A percentile compares a stretch with the other conserved stretches of the same genome.
Conservation (phyloP, 352 stramenopile genomes). For the Phytopythium delawarense region DNA sequence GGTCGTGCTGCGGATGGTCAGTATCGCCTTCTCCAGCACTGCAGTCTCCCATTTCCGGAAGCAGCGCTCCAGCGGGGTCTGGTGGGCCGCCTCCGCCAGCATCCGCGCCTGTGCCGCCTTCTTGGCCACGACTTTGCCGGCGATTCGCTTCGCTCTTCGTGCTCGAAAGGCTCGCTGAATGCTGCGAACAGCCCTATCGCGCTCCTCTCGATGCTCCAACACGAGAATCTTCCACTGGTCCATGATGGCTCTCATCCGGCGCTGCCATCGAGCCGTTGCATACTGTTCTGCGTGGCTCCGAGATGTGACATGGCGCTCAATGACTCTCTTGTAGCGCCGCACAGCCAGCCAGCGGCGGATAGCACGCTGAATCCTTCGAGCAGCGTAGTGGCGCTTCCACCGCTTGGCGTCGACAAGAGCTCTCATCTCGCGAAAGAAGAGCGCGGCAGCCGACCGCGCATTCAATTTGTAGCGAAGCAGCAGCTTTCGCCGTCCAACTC, state of each 20-base stretch:
- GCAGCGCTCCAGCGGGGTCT: constrained; percentile 53
- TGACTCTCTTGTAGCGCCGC: constrained; percentile 32
- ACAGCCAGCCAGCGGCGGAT: constrained; percentile 38
- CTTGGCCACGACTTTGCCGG: constrained; percentile 41
- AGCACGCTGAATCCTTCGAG: constrained; percentile 40
- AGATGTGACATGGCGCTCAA: constrained; percentile 18
- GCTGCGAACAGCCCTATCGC: constrained; percentile 20
- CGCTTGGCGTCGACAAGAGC: constrained; percentile 23
- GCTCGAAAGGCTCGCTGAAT: constrained; percentile 52
- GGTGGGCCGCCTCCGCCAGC: constrained; percentile 28
- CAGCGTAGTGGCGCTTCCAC: constrained; percentile 31
- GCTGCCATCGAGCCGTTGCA: constrained; percentile 14
- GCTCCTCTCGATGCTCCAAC: constrained; percentile 11
- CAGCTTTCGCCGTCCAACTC: constrained; percentile 10
- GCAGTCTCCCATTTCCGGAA: constrained; percentile 55
- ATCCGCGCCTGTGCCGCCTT: constrained; percentile 39
- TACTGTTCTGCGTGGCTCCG: constrained; percentile 8
- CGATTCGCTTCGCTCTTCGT: constrained; percentile 34
- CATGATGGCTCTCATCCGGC: constrained; percentile 14
- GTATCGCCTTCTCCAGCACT: constrained; percentile 42
- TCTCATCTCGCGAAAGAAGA: constrained; percentile 50
- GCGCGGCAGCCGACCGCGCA: constrained; percentile 31
- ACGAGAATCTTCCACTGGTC: constrained; percentile 15
- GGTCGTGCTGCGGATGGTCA: constrained; percentile 32
- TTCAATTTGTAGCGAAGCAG: constrained; percentile 11